These are phyloP conservation scores for Neoboletus brunneissimus DNA, from an alignment of 768 basidiomycete genomes.

Conservation along the genomic window DNA sequence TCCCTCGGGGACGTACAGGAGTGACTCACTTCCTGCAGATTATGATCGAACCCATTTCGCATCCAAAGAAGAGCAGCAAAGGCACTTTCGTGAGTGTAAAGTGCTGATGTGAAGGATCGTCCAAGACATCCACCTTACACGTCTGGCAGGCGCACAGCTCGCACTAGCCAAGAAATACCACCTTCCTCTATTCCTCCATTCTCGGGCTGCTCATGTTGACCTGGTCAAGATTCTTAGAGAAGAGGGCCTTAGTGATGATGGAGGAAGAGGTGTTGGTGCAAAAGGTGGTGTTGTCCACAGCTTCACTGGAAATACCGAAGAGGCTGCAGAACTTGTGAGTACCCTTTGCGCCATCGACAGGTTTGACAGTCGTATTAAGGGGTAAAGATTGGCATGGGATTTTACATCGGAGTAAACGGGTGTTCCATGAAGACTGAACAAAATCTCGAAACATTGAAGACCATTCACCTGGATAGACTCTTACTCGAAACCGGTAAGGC, in stretches of 20 bases:
- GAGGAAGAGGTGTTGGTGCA: constrained; percentile 54
- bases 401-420: constrained; percentile 61
- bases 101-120: not conserved
- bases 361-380: not conserved
- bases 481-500: constrained; percentile 71
- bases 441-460: constrained; percentile 53
- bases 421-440: constrained; percentile 73
- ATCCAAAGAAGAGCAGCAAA: constrained; percentile 53
- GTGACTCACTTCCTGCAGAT: constrained; percentile 40
- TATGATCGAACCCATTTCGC: constrained; percentile 76
- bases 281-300: constrained; percentile 80
- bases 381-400: constrained; percentile 67
- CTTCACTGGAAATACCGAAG: constrained; percentile 66
- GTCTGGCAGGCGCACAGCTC: constrained; percentile 49
- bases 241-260: constrained; percentile 58
- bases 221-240: constrained; percentile 62
- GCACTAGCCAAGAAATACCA: constrained; percentile 64
- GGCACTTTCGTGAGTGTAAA: constrained; percentile 55
- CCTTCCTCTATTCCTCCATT: constrained; percentile 80
- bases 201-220: constrained; percentile 70
- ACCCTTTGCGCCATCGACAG: not conserved
- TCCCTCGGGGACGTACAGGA: not conserved
- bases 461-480: constrained; percentile 57
- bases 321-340: constrained; percentile 64
- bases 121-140: not conserved